These are phyloP conservation scores for Atkinsonella hypoxylon DNA, from an alignment of 2,329 filamentous ascomycete species.

Conservation along the genomic window DNA sequence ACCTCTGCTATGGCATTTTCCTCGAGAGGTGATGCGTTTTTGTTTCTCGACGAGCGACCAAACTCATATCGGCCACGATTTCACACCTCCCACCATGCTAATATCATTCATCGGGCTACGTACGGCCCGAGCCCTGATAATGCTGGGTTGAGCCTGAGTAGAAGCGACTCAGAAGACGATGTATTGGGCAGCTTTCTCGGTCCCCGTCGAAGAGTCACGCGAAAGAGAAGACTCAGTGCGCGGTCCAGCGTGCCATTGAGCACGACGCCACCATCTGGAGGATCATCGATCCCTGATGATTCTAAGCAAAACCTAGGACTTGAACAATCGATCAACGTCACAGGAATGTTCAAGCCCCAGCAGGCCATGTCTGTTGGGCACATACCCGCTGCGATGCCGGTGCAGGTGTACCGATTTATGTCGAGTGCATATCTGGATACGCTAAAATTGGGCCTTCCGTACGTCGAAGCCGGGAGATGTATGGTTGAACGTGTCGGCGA, in stretches of 20 bases:
- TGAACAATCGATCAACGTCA: constrained; percentile 46
- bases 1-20: constrained; percentile 51
- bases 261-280: constrained; percentile 40
- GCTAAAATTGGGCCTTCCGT: constrained; percentile 36
- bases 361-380: constrained; percentile 52
- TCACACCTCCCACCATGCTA: constrained; percentile 21
- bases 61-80: constrained; percentile 31
- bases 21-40: constrained; percentile 44
- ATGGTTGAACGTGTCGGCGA: constrained; percentile 34
- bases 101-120: constrained; percentile 25
- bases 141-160: constrained; percentile 41
- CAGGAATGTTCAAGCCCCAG: constrained; percentile 44
- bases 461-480: constrained; percentile 20
- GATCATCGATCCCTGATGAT: constrained; percentile 18
- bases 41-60: constrained; percentile 49
- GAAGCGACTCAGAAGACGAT: constrained; percentile 55
- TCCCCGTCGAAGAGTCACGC: constrained; percentile 26
- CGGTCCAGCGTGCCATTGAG: constrained; percentile 34
- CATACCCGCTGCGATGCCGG: constrained; percentile 38
- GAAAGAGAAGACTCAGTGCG: constrained; percentile 31
- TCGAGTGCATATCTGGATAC: constrained; percentile 44
- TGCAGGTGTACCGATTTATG: constrained; percentile 42
- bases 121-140: constrained; percentile 37
- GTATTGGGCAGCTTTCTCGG: constrained; percentile 48
- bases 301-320: constrained; percentile 35